A percentile compares a stretch with the other conserved stretches of the same genome.
Conservation (phyloP, 2,329 filamentous ascomycete genomes). For the Pyrenophora seminiperda region DNA sequence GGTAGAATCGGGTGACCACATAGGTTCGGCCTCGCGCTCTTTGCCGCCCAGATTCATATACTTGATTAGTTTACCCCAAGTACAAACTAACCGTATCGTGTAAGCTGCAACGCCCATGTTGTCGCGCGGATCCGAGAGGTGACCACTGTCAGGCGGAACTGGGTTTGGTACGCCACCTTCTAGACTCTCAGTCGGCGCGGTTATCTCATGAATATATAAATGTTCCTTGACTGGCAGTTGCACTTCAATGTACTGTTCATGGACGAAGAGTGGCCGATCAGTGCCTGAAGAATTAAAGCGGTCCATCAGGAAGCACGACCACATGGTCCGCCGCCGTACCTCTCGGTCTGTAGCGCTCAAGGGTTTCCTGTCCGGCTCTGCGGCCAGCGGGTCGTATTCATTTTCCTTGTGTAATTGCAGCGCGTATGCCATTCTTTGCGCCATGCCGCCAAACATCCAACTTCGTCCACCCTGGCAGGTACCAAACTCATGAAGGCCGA, state of each 20-base stretch:
- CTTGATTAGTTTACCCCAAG: constrained; percentile 88
- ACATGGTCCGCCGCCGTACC: constrained; percentile 92
- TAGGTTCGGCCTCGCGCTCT: constrained; percentile 73
- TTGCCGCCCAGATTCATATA: constrained; percentile 91
- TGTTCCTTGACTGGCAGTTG: constrained; percentile 90
- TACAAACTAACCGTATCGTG: constrained; percentile 79
- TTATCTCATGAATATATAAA: constrained; percentile 88
- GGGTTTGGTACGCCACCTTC: constrained; percentile 71
- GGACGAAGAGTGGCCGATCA: constrained; percentile 87
- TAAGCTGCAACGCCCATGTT: constrained; percentile 97
- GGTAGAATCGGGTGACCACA: constrained; percentile 82
- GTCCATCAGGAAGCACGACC: constrained; percentile 97
- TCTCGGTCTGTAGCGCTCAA: constrained; percentile 92
- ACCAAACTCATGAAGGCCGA: constrained; percentile 93
- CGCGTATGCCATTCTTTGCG: constrained; percentile 95
- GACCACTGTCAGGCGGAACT: constrained; percentile 66
- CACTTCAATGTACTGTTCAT: constrained; percentile 85
- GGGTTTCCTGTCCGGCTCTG: constrained; percentile 64
- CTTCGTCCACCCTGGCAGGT: constrained; percentile 95
- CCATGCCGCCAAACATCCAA: constrained; percentile 94
- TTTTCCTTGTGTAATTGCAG: constrained; percentile 91
- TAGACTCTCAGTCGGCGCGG: constrained; percentile 82
- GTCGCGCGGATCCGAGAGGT: constrained; percentile 68
- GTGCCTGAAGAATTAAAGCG: constrained; percentile 96
- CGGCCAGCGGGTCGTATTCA: constrained; percentile 75